phyloP scores from a whole-genome alignment of 805 yeast genomes.

The Yarrowia keelungensis region DNA sequence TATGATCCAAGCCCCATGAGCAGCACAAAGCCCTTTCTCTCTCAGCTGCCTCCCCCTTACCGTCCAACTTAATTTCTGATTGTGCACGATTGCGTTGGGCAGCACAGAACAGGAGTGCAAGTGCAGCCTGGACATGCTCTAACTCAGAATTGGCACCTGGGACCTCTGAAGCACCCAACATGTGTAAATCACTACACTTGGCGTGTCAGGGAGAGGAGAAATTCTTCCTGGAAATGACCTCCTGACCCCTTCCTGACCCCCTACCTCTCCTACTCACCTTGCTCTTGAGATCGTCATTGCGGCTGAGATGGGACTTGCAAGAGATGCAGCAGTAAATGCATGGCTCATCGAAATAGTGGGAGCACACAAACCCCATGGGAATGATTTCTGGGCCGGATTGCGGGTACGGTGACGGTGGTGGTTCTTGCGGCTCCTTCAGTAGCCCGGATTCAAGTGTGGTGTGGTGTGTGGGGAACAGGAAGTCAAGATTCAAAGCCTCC shows the following conservation, averaged over 20 bases:
- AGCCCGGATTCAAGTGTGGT: background rate
- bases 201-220: no score
- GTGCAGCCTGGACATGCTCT: no score
- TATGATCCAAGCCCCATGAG: background rate
- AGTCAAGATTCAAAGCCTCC: background rate
- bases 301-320: constrained; percentile 55
- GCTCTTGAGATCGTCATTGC: constrained; percentile 51
- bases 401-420: background rate
- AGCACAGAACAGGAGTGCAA: background rate
- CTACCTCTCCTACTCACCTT: constrained; percentile 46
- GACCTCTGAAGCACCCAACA: no score
- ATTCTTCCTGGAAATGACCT: no score
- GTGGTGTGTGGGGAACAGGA: background rate
- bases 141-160: no score
- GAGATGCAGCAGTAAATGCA: constrained; percentile 52
- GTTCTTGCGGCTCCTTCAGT: background rate
- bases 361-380: constrained; percentile 58
- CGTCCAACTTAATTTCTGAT: constrained; percentile 27
- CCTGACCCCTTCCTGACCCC: background rate
- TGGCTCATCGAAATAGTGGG: constrained; percentile 51
- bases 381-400: background rate
- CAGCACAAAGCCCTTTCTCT: background rate
- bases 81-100: constrained; percentile 38
- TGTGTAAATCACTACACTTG: no score
- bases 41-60: background rate